Percentiles rank a stretch among this genome's conserved stretches.
Evolutionary conservation across 164 flowering plant species (phyloP).

Genomic region (Tetracentron sinense): DNA sequence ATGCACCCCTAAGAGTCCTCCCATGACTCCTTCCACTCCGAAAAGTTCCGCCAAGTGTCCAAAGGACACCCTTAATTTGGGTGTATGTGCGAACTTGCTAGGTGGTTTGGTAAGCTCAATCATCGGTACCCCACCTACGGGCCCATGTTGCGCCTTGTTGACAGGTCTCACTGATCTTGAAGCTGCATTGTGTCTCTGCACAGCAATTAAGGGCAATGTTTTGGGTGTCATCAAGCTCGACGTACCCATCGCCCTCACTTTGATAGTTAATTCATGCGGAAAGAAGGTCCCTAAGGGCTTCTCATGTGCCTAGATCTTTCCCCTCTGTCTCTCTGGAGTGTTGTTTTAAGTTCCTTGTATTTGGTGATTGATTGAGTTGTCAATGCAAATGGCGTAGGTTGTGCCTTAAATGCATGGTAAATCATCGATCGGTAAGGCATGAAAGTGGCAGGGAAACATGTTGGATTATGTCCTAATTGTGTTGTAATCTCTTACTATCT

Average conservation of each 20-base stretch:
- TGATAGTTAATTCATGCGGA: conserved; percentile 60
- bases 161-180: conserved; percentile 67
- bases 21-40: conserved; percentile 2
- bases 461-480: neutral
- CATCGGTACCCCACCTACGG: conserved; percentile 54
- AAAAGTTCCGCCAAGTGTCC: conserved; percentile 39
- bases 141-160: conserved; percentile 51
- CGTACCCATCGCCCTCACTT: conserved; percentile 53
- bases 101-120: conserved; percentile 45
- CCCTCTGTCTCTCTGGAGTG: neutral
- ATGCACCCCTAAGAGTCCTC: too few relatives aligned
- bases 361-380: too few relatives aligned
- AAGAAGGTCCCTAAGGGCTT: conserved; percentile 68
- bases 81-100: conserved; percentile 55
- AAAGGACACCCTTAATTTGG: conserved; percentile 54
- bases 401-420: too few relatives aligned
- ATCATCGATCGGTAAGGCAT: too few relatives aligned
- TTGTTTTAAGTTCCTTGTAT: neutral
- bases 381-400: too few relatives aligned
- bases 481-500: too few relatives aligned
- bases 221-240: conserved; percentile 46
- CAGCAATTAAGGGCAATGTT: conserved; percentile 66
- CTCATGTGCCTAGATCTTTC: conserved; percentile 18
- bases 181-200: conserved; percentile 76
- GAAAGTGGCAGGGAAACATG: too few relatives aligned